Evolutionary conservation across 75 land plant genomes (phyloP).

Genomic region (Azolla pinnata): DNA sequence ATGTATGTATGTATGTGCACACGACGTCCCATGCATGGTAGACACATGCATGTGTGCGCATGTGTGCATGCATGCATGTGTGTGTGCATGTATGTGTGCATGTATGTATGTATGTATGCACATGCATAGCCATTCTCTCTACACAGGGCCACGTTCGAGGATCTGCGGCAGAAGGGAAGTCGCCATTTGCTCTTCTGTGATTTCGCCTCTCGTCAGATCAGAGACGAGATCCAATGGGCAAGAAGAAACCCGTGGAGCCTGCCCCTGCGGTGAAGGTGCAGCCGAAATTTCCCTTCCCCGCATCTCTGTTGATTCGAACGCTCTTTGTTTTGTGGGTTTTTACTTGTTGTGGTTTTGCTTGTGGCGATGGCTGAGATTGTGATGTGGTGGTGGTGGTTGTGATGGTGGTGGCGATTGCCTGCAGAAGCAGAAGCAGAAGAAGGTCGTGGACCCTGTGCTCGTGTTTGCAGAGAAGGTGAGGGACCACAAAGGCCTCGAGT

Average conservation of each 20-base stretch:
- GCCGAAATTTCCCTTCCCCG: not conserved
- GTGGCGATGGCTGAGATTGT: no score
- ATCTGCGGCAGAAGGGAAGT: no score
- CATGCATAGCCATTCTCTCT: not conserved
- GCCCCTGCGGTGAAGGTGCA: not conserved
- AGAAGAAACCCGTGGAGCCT: no score
- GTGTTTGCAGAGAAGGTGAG: constrained; percentile 86
- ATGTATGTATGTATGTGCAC: constrained; percentile 1
- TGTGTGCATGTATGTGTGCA: constrained; percentile 6
- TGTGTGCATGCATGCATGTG: not conserved
- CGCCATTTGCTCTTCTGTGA: no score
- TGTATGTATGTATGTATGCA: not conserved
- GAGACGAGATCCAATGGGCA: no score
- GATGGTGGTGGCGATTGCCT: no score
- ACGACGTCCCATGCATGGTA: not conserved
- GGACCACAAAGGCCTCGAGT: constrained; percentile 85
- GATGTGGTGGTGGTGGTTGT: no score
- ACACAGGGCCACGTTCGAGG: no score
- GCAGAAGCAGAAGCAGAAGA: constrained; percentile 48
- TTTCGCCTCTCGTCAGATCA: no score
- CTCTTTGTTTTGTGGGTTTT: not conserved
- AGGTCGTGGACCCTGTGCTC: constrained; percentile 63
- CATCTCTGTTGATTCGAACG: not conserved
- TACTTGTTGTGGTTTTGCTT: no score
- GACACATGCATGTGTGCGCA: not conserved